Evolutionary conservation across 2,329 filamentous ascomycete genomes (phyloP).

Genomic region (Colletotrichum coccodes): DNA sequence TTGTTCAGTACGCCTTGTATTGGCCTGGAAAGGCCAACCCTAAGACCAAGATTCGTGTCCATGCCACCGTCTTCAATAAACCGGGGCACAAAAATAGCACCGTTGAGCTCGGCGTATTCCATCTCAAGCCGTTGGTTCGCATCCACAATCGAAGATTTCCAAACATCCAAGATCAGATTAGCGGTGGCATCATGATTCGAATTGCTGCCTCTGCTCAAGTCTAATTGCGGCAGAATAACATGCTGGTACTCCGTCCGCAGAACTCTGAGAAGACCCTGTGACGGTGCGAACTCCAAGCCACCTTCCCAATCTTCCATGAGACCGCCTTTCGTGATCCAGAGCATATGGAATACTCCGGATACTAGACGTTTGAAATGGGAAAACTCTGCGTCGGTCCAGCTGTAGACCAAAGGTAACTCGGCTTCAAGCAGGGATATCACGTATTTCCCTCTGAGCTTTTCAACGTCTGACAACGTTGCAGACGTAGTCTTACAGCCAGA

Average conservation of each 20-base stretch:
- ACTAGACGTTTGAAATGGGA: constrained; percentile 24
- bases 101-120: constrained; percentile 31
- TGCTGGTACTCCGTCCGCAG: constrained; percentile 32
- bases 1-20: not conserved
- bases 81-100: constrained; percentile 23
- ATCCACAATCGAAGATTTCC: not conserved
- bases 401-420: constrained; percentile 18
- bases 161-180: not conserved
- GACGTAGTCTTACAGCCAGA: not conserved
- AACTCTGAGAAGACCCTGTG: constrained; percentile 32
- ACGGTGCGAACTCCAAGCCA: constrained; percentile 27
- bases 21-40: not conserved
- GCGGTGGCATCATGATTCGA: not conserved
- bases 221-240: constrained; percentile 20
- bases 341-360: constrained; percentile 23
- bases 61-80: constrained; percentile 22
- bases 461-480: not conserved
- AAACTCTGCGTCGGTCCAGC: constrained; percentile 23
- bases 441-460: constrained; percentile 2
- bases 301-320: constrained; percentile 10
- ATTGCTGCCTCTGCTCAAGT: not conserved
- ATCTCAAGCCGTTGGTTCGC: not conserved
- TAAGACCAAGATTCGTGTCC: not conserved
- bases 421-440: constrained; percentile 32
- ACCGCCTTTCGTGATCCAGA: constrained; percentile 32